These are phyloP conservation scores for Trypanosoma congolense DNA, from an alignment of 208 protist species.

Conservation along the genomic window DNA sequence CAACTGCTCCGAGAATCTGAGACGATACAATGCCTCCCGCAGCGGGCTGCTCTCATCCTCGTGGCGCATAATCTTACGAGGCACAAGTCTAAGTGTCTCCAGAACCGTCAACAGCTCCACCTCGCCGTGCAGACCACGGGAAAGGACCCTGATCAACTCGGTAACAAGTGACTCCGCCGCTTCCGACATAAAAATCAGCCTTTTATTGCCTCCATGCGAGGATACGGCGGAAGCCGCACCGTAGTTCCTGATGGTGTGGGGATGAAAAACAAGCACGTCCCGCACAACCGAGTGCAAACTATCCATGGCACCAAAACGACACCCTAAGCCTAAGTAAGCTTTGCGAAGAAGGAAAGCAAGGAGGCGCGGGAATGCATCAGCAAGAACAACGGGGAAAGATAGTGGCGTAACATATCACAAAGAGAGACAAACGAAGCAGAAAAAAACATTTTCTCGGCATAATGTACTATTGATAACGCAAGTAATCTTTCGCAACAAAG, in stretches of 20 bases:
- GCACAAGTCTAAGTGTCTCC: conserved; percentile 34
- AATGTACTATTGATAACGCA: too few relatives aligned
- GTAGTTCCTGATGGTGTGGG: conserved; percentile 18
- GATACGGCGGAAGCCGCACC: not conserved
- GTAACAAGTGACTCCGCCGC: conserved; percentile 27
- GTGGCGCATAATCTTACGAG: conserved; percentile 13
- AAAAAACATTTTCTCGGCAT: too few relatives aligned
- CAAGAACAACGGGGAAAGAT: too few relatives aligned
- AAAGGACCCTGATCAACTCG: conserved; percentile 32
- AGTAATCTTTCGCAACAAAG: too few relatives aligned
- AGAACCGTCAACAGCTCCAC: conserved; percentile 56
- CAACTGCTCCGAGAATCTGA: conserved; percentile 51
- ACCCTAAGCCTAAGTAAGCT: too few relatives aligned
- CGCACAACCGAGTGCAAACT: conserved; percentile 11
- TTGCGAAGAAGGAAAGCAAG: too few relatives aligned
- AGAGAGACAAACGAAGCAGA: too few relatives aligned
- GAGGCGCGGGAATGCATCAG: too few relatives aligned
- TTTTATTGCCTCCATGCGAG: not conserved
- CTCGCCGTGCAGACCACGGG: conserved; percentile 31
- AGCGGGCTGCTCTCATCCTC: conserved; percentile 17
- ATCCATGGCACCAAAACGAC: conserved; percentile 2
- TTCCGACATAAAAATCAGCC: conserved; percentile 32
- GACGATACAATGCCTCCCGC: conserved; percentile 23
- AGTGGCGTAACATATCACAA: too few relatives aligned
- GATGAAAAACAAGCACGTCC: conserved; percentile 16